Evolutionary conservation across 2,329 filamentous ascomycete genomes (phyloP), one percentile per base, ranked within the genome.

Genomic region (Colletotrichum brevisporum): DNA sequence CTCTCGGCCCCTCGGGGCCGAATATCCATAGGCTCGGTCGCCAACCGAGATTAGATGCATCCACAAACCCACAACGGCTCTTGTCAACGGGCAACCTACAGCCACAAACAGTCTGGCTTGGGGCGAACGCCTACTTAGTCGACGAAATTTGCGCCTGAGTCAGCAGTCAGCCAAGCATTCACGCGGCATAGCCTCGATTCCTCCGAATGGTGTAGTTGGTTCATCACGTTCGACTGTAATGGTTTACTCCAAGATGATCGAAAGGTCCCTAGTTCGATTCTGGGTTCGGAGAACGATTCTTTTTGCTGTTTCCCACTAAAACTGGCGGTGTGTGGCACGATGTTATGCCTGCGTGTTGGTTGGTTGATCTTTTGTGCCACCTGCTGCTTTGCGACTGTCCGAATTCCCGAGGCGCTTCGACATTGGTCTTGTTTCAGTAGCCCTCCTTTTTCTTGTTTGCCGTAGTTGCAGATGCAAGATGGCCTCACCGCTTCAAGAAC

Each of bases 261-360:
- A 69, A 70, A 70, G 68, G 68, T 70, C 68, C 54, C 68, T 63
- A 68, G 68, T 68, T 70, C 68, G 68, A 70, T 70, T 70, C 68
- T 68, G 68, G 68, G 54, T 53, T 53, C 45, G 68, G 55, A 70
- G 59, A 70, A 27, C 15, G 8, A 18, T 51, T 50, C 26, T 31
- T 67, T 53, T 66, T 62, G 18, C 82, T 81, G 5, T 53, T 16
- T 41, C 6, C 8, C 31, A 9, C 31, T 10, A 10, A 36, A 36
- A 3, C 31, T 36, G 31, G 31, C 31, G 31, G 31, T 36, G 31
- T 36, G 31, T 36, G 31, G 8, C 31, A 36, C 31, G 31, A 10
- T 8, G 2, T 36, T 36, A 36, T 36, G 31, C 9, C 31, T 36
- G 31, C 31, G 8, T 8, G 31, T 10, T 36, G 31, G 31, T 36